phyloP scores from a whole-genome alignment of 2,329 filamentous ascomycete species.

The Trichoderma guizhouense region DNA sequence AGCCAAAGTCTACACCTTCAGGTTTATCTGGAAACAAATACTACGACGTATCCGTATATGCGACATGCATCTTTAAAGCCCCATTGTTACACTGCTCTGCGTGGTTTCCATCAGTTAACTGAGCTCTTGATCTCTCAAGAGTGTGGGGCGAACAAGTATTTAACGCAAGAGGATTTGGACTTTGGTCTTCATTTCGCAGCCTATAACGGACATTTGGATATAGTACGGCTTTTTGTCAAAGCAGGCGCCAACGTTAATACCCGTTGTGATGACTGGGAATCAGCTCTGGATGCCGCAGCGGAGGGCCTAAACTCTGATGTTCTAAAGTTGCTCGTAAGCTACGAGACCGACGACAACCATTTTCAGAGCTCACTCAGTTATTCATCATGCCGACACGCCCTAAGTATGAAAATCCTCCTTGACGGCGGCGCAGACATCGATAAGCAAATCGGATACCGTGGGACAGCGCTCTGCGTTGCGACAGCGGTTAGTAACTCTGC shows the following conservation, averaged over 20 bases:
- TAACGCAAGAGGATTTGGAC: neutral
- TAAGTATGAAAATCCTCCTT: neutral
- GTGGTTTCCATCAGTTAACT: neutral
- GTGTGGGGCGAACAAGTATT: neutral
- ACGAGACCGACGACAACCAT: neutral
- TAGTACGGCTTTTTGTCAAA: neutral
- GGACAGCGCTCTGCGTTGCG: neutral
- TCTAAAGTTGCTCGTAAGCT: neutral
- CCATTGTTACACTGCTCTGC: neutral
- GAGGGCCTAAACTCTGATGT: neutral
- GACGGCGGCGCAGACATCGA: neutral
- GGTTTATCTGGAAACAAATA: neutral
- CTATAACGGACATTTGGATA: neutral
- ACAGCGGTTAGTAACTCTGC: rapidly evolving
- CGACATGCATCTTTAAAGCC: neutral
- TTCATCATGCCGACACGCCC: too few species aligned
- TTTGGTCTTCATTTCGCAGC: neutral
- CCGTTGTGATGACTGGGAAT: neutral
- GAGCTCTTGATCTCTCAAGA: neutral
- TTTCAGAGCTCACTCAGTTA: neutral
- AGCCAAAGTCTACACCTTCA: neutral
- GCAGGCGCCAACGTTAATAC: neutral
- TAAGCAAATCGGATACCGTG: neutral
- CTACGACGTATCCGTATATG: too few species aligned
- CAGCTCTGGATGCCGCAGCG: neutral